These are phyloP conservation scores for Wolfiporia cocos DNA, from an alignment of 1,284 basidiomycete genomes.

Conservation along the genomic window DNA sequence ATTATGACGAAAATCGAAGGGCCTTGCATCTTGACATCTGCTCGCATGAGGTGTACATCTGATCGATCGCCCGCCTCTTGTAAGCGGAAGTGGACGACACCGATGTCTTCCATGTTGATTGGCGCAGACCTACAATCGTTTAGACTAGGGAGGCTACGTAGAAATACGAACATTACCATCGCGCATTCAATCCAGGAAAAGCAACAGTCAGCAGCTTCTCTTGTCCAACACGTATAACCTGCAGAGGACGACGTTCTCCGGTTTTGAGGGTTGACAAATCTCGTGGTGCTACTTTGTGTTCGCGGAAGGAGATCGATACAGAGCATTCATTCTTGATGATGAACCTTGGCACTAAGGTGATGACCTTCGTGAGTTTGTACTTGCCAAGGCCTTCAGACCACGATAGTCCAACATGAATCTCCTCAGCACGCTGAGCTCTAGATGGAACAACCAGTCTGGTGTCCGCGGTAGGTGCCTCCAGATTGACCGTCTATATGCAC, in stretches of 20 bases:
- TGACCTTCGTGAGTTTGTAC: constrained; percentile 95
- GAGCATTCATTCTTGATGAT: constrained; percentile 81
- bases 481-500: constrained; percentile 59
- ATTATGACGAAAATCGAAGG: constrained; percentile 88
- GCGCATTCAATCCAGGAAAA: constrained; percentile 77
- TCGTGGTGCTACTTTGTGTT: constrained; percentile 72
- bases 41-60: constrained; percentile 62
- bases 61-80: constrained; percentile 33
- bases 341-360: constrained; percentile 90
- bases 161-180: constrained; percentile 56
- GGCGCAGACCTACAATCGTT: constrained; percentile 84
- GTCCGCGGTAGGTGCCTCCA: constrained; percentile 92
- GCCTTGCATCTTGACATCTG: constrained; percentile 82
- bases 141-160: not conserved
- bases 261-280: constrained; percentile 65
- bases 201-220: constrained; percentile 80
- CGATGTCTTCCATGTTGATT: constrained; percentile 91
- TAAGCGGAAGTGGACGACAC: constrained; percentile 77
- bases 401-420: constrained; percentile 86
- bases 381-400: constrained; percentile 94
- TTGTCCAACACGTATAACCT: constrained; percentile 60
- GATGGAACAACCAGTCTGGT: constrained; percentile 78
- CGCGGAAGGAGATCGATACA: constrained; percentile 75
- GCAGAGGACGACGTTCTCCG: constrained; percentile 68
- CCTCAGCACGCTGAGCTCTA: constrained; percentile 62